These are phyloP conservation scores for Cercospora janseana DNA, from an alignment of 2,329 filamentous ascomycete genomes.

Conservation along the genomic window DNA sequence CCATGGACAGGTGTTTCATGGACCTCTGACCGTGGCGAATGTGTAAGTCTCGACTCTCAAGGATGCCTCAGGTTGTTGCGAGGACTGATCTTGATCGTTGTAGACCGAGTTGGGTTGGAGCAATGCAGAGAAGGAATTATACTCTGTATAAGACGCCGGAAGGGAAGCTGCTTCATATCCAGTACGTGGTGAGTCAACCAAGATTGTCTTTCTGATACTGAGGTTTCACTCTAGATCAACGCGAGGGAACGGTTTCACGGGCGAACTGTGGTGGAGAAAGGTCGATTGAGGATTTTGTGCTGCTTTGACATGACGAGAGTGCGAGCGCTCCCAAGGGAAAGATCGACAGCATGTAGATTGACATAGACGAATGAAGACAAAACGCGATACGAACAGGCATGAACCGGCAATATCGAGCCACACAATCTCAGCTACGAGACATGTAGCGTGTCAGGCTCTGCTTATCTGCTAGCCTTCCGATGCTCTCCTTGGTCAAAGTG, in stretches of 20 bases:
- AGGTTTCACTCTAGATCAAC: neutral
- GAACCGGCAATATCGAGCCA: too few species aligned
- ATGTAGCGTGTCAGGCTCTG: too few species aligned
- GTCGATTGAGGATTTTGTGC: too few species aligned
- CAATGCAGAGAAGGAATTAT: conserved; percentile 17
- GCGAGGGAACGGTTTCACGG: conserved; percentile 11
- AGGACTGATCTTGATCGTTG: neutral
- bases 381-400: too few species aligned
- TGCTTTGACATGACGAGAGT: too few species aligned
- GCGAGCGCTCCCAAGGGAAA: too few species aligned
- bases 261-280: conserved; percentile 16
- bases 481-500: too few species aligned
- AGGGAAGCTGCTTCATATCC: conserved; percentile 12
- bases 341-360: too few species aligned
- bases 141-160: conserved; percentile 14
- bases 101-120: conserved; percentile 6
- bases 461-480: too few species aligned
- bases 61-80: too few species aligned
- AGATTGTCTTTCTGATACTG: neutral
- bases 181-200: neutral
- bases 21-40: conserved; percentile 19
- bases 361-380: too few species aligned
- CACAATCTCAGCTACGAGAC: too few species aligned
- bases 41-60: conserved; percentile 2
- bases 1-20: conserved; percentile 16